Conservation (phyloP, 495 filamentous ascomycete genomes). For the Penicillium cosmopolitanum region DNA sequence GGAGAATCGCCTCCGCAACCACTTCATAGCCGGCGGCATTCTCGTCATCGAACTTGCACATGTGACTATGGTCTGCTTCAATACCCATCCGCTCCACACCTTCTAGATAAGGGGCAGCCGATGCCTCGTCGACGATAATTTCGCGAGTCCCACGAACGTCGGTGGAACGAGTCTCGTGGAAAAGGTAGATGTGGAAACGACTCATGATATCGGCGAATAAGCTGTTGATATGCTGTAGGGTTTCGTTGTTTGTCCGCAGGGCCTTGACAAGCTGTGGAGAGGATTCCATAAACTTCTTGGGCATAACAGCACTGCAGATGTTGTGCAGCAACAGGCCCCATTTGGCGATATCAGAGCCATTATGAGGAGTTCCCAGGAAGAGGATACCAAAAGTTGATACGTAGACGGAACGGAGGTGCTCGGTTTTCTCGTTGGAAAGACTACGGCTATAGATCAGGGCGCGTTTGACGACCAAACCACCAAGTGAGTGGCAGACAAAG, state of each 20-base stretch:
- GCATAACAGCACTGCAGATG: conserved; percentile 71
- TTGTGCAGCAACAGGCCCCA: conserved; percentile 76
- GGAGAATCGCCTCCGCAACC: conserved; percentile 69
- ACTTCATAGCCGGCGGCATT: conserved; percentile 74
- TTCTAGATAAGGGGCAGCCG: conserved; percentile 73
- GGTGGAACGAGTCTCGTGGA: conserved; percentile 71
- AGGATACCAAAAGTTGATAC: conserved; percentile 84
- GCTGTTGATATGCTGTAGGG: conserved; percentile 77
- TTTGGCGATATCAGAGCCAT: conserved; percentile 73
- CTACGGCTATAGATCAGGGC: conserved; percentile 68
- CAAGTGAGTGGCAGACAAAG: conserved; percentile 83
- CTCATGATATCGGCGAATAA: conserved; percentile 74
- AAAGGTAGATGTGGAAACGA: conserved; percentile 72
- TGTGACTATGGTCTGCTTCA: conserved; percentile 80
- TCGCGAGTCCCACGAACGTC: conserved; percentile 63
- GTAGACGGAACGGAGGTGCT: conserved; percentile 76
- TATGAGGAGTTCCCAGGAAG: conserved; percentile 88
- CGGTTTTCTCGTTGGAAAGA: conserved; percentile 64
- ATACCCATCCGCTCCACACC: conserved; percentile 79
- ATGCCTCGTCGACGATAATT: conserved; percentile 73
- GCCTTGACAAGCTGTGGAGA: conserved; percentile 72
- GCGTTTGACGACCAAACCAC: conserved; percentile 80
- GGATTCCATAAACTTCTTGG: conserved; percentile 70
- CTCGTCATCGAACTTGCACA: conserved; percentile 83
- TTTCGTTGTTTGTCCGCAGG: conserved; percentile 77